These are phyloP conservation scores for Orychophragmus violaceus DNA, from an alignment of 345 rosid genomes.

Conservation along the genomic window DNA sequence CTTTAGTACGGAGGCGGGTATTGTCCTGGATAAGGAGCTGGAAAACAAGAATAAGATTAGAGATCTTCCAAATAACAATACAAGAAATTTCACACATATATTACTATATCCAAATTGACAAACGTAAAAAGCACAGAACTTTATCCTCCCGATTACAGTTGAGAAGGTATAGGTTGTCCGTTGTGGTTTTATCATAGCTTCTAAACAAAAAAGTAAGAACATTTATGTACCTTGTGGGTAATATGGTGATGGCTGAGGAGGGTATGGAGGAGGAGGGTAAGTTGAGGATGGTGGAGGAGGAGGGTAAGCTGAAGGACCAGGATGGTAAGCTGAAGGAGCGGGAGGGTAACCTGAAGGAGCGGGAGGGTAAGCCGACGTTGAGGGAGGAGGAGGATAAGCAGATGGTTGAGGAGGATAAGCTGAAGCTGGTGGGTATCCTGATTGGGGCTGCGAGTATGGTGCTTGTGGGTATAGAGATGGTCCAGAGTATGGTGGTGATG, in stretches of 20 bases:
- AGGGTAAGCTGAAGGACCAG: conserved; percentile 38
- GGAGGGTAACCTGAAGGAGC: conserved; percentile 36
- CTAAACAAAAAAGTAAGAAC: background rate
- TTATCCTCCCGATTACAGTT: background rate
- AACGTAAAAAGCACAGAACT: background rate
- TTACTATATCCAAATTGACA: background rate
- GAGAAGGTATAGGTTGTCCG: background rate
- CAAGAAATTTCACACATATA: background rate
- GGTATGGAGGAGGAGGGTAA: conserved; percentile 40
- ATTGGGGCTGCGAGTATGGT: conserved; percentile 32
- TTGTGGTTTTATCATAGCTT: background rate
- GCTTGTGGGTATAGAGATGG: conserved; percentile 30
- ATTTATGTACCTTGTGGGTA: conserved; percentile 45
- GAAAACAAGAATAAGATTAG: background rate
- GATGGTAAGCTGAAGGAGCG: conserved; percentile 28
- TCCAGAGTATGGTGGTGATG: conserved; percentile 29
- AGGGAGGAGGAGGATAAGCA: conserved; percentile 38
- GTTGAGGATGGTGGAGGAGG: conserved; percentile 34
- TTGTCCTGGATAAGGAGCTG: conserved; percentile 55
- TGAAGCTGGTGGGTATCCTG: conserved; percentile 34
- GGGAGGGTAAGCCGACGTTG: conserved; percentile 35
- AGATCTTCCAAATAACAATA: background rate
- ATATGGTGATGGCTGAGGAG: conserved; percentile 41
- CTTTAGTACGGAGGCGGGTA: conserved; percentile 57
- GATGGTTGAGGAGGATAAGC: conserved; percentile 41